Evolutionary conservation across 306 rosid genomes (phyloP).

Genomic region (Pyrus bretschneideri): DNA sequence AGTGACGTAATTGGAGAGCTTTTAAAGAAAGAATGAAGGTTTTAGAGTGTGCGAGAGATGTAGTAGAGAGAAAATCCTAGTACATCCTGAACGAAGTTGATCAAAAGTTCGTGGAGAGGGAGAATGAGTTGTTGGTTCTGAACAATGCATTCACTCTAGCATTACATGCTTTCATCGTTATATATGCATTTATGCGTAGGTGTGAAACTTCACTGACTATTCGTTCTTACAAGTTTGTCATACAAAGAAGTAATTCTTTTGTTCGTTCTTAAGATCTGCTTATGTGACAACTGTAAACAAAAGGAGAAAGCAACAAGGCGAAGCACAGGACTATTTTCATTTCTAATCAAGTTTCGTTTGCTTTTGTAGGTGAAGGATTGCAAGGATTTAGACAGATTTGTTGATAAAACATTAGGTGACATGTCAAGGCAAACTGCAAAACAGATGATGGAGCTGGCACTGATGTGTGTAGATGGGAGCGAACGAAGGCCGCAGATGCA

Average conservation of each 20-base stretch:
- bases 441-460: constrained; percentile 34
- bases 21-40: too few relatives aligned
- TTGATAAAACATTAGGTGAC: constrained; percentile 34
- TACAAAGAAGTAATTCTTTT: background rate
- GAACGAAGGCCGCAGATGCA: constrained; percentile 45
- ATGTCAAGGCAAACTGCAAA: constrained; percentile 28
- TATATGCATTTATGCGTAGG: too few relatives aligned
- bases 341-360: background rate
- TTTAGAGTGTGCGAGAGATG: too few relatives aligned
- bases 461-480: constrained; percentile 28
- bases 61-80: too few relatives aligned
- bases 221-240: background rate
- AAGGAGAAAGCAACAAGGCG: background rate
- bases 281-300: background rate
- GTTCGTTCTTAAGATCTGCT: background rate
- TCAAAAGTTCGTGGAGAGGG: too few relatives aligned
- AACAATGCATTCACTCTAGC: background rate
- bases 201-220: too few relatives aligned
- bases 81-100: too few relatives aligned
- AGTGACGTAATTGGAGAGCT: too few relatives aligned
- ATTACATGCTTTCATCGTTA: background rate
- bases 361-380: constrained; percentile 35
- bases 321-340: background rate
- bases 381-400: constrained; percentile 24
- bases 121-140: too few relatives aligned